Evolutionary conservation across 1,284 basidiomycete species (phyloP).

Genomic region (Pascua sp.): DNA sequence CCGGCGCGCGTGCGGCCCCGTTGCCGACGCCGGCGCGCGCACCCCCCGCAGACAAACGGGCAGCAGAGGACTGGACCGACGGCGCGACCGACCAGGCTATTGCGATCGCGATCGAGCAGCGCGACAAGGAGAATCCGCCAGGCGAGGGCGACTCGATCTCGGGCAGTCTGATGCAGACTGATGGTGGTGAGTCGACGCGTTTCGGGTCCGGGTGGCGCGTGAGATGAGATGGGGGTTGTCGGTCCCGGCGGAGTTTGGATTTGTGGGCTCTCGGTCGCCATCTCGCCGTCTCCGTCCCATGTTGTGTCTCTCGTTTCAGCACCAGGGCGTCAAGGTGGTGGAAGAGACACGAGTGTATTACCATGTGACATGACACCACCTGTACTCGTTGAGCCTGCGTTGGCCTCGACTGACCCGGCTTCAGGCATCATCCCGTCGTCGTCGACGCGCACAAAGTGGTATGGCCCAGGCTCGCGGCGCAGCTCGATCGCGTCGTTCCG

Average conservation of each 20-base stretch:
- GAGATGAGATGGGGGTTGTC: too few relatives aligned
- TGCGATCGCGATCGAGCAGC: constrained; percentile 18
- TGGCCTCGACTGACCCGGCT: not conserved
- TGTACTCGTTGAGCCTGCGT: too few relatives aligned
- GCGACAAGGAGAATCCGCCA: constrained; percentile 22
- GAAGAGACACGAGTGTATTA: too few relatives aligned
- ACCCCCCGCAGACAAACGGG: too few relatives aligned
- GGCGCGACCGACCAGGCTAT: constrained; percentile 24
- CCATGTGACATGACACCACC: too few relatives aligned
- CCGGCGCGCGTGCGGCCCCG: not conserved
- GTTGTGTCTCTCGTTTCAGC: too few relatives aligned
- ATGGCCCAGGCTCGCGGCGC: constrained; percentile 32
- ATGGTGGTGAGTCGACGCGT: constrained; percentile 14
- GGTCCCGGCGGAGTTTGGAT: too few relatives aligned
- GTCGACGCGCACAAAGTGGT: constrained; percentile 34
- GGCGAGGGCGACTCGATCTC: constrained; percentile 20
- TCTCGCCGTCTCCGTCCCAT: too few relatives aligned
- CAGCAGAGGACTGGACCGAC: constrained; percentile 19
- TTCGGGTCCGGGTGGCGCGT: not conserved
- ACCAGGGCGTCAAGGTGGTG: too few relatives aligned
- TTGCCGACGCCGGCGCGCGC: not conserved
- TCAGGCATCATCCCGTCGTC: constrained; percentile 38
- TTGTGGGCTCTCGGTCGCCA: too few relatives aligned
- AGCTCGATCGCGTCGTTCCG: constrained; percentile 22
- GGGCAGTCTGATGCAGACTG: constrained; percentile 16